Evolutionary conservation across 1,284 basidiomycete species (phyloP).

Genomic region (Pascua sp.): DNA sequence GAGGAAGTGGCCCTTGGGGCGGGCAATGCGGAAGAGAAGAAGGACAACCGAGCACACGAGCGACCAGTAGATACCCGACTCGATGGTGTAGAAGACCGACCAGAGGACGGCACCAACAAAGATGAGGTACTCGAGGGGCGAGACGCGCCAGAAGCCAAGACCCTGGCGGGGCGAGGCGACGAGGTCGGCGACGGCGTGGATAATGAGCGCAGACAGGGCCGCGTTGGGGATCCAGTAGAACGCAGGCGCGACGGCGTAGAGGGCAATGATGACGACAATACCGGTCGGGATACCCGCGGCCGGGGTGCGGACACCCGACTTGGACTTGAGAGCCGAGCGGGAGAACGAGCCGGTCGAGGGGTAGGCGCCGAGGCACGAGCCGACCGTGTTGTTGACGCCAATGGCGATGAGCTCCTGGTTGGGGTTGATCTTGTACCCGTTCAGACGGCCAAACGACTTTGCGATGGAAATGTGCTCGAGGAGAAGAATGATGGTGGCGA

Average conservation of each 20-base stretch:
- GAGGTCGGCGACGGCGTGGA: constrained; percentile 90
- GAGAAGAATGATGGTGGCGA: constrained; percentile 89
- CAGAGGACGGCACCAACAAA: constrained; percentile 78
- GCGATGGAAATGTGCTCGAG: constrained; percentile 96
- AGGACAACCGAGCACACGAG: constrained; percentile 75
- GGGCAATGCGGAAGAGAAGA: constrained; percentile 86
- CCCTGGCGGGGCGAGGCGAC: constrained; percentile 81
- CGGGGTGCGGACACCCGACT: constrained; percentile 94
- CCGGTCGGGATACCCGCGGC: constrained; percentile 83
- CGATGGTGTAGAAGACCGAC: constrained; percentile 82
- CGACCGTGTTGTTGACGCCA: constrained; percentile 70
- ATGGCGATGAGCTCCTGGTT: constrained; percentile 97
- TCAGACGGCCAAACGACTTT: constrained; percentile 91
- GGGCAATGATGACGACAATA: constrained; percentile 83
- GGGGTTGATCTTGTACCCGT: constrained; percentile 96
- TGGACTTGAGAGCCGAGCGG: constrained; percentile 90
- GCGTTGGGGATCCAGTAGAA: constrained; percentile 65
- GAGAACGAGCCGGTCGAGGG: constrained; percentile 98
- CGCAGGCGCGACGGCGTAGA: constrained; percentile 86
- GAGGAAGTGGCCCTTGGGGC: constrained; percentile 85
- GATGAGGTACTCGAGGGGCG: constrained; percentile 89
- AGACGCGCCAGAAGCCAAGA: constrained; percentile 91
- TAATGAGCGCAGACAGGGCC: constrained; percentile 84
- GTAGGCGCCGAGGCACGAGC: constrained; percentile 84
- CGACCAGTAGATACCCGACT: constrained; percentile 92